These are phyloP conservation scores for Balakata baccata DNA, from an alignment of 345 rosid genomes.

Conservation along the genomic window DNA sequence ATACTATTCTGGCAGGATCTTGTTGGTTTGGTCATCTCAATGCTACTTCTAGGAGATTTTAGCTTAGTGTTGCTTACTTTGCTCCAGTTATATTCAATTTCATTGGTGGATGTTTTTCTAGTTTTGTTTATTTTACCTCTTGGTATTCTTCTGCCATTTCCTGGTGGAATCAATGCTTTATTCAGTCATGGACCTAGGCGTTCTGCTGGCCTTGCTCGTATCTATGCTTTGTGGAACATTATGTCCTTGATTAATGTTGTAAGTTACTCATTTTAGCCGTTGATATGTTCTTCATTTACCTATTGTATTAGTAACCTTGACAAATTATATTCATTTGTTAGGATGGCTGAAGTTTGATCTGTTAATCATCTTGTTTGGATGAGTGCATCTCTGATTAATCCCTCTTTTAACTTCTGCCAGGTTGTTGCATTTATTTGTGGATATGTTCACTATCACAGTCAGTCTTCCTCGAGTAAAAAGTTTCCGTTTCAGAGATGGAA, in stretches of 20 bases:
- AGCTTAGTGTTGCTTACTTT: conserved; percentile 96
- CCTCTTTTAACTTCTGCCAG: conserved; percentile 39
- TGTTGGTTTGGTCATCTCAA: conserved; percentile 96
- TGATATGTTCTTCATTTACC: not conserved
- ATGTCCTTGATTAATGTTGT: conserved; percentile 86
- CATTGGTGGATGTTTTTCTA: conserved; percentile 76
- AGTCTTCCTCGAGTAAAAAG: conserved; percentile 59
- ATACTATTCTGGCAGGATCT: conserved; percentile 63
- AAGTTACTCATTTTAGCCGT: conserved; percentile 33
- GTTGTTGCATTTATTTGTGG: conserved; percentile 88
- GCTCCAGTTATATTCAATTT: conserved; percentile 93
- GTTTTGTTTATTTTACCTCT: conserved; percentile 86
- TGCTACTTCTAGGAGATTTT: conserved; percentile 96
- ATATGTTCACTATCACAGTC: conserved; percentile 65
- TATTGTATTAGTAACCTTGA: not conserved
- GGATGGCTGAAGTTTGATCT: not conserved
- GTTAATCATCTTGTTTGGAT: not conserved
- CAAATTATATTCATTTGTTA: not conserved
- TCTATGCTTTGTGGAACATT: conserved; percentile 90
- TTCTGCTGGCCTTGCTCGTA: conserved; percentile 96
- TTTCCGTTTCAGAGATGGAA: conserved; percentile 89
- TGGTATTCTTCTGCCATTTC: conserved; percentile 91
- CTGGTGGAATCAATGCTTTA: conserved; percentile 97
- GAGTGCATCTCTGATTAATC: not conserved
- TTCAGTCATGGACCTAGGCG: conserved; percentile 98